phyloP scores from a whole-genome alignment of 2,329 filamentous ascomycete species.

The Fusarium irregulare region DNA sequence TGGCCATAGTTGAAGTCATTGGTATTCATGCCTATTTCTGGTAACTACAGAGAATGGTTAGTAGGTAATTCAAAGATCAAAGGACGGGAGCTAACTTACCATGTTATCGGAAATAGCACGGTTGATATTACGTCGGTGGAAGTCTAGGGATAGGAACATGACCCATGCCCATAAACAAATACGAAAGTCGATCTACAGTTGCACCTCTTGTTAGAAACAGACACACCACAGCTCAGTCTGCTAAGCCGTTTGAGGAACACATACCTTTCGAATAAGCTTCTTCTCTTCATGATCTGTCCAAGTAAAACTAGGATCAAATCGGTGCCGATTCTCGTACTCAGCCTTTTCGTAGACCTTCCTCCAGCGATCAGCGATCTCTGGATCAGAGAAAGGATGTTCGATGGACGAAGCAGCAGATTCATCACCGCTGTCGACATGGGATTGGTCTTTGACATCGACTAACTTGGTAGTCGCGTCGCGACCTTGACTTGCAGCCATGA shows the following conservation, averaged over 20 bases:
- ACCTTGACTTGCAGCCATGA: slow-evolving; percentile 28
- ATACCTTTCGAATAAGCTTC: slow-evolving; percentile 58
- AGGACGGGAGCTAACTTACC: slow-evolving; percentile 31
- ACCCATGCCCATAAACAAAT: slow-evolving; percentile 56
- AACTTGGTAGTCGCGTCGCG: slow-evolving; percentile 28
- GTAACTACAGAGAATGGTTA: slow-evolving; percentile 39
- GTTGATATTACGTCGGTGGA: slow-evolving; percentile 61
- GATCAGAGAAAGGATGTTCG: slow-evolving; percentile 62
- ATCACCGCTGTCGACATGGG: slow-evolving; percentile 39
- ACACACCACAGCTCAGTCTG: background rate
- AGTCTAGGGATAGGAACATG: slow-evolving; percentile 61
- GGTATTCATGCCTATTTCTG: slow-evolving; percentile 55
- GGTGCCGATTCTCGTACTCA: slow-evolving; percentile 69
- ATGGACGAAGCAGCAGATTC: slow-evolving; percentile 38
- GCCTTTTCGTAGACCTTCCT: slow-evolving; percentile 65
- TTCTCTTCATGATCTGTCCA: slow-evolving; percentile 63
- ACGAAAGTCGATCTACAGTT: slow-evolving; percentile 59
- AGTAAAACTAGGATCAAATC: slow-evolving; percentile 61
- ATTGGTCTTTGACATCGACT: slow-evolving; percentile 18
- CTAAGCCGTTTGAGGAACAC: no score
- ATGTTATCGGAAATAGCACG: slow-evolving; percentile 55
- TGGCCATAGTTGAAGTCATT: slow-evolving; percentile 60
- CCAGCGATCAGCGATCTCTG: slow-evolving; percentile 65
- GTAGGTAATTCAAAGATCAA: no score
- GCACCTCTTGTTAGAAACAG: slow-evolving; percentile 19